Evolutionary conservation across 257 asterid species (phyloP), one percentile per base, ranked within the genome.

Genomic region (Penstemon newberryi): DNA sequence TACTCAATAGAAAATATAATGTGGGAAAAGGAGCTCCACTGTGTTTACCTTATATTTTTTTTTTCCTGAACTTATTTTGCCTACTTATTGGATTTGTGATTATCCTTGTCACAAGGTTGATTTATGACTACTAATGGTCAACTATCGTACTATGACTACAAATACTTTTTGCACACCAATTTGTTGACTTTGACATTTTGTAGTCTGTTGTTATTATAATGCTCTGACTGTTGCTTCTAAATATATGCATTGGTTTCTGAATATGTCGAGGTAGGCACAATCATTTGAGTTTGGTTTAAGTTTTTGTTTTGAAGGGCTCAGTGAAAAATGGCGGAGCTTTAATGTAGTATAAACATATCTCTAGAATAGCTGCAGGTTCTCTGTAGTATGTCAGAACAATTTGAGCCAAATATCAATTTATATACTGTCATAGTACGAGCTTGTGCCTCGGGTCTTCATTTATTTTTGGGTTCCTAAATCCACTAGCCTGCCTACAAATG

Each of bases 381-480:
- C 38, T 61, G 37, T 41, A 60, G 66, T 43, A 42, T 4, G 53
- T 52, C 52, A 13, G 39, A 9, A 44, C n/a, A 44, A 43, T 62
- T n/a, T 13, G 13, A 55, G 11, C 56, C 13, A 4, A 1, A 45
- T 45, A 62, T 56, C 54, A 44, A 61, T 4, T 10, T 62, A 7
- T 15, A 13, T 45, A 54, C 55, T 44, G 54, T 45, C 67, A 62
- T 62, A 37, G 56, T 43, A 45, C 43, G 19, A 55, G 66, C 39
- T 61, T 55, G 60, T 55, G 60, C 60, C 40, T 1, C 8, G 43
- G 67, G 55, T 43, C 53, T 1, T 18, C 55, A 19, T 60, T 44
- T 25, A 25, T 44, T 44, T 62, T 5, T 56, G 37, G 25, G 25
- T 55, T 15, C 40, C 58, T 11, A 55, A 55, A 6, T 55, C 60